Evolutionary conservation across 164 flowering plant species (phyloP).

Genomic region (Stephania cephalantha): DNA sequence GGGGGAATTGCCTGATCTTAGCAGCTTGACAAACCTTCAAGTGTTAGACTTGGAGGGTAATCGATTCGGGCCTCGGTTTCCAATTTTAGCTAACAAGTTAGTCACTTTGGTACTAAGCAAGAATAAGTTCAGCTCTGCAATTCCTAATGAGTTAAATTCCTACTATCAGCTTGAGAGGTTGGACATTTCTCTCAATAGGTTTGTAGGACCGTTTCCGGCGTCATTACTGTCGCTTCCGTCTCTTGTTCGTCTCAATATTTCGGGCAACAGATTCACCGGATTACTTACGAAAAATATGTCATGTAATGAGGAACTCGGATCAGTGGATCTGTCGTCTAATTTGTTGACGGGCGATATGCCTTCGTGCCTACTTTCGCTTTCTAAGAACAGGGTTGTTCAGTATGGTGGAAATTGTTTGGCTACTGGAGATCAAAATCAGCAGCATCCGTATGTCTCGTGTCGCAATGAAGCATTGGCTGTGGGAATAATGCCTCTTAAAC

Average conservation of each 20-base stretch:
- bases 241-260: conserved; percentile 51
- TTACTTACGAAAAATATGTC: conserved; percentile 53
- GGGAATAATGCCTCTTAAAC: conserved; percentile 47
- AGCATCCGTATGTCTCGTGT: conserved; percentile 59
- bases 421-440: conserved; percentile 41
- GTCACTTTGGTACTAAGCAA: conserved; percentile 53
- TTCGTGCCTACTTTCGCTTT: conserved; percentile 39
- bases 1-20: conserved; percentile 80
- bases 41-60: conserved; percentile 76
- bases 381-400: conserved; percentile 31
- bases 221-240: conserved; percentile 68
- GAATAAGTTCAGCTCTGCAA: conserved; percentile 65
- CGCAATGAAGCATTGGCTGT: conserved; percentile 91
- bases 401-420: conserved; percentile 66
- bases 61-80: conserved; percentile 68
- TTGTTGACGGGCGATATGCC: conserved; percentile 79
- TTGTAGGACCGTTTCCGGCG: conserved; percentile 70
- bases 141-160: conserved; percentile 56
- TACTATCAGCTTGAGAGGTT: conserved; percentile 59
- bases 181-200: conserved; percentile 72
- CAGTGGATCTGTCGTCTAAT: conserved; percentile 77
- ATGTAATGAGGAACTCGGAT: conserved; percentile 51
- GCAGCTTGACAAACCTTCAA: conserved; percentile 77
- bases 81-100: conserved; percentile 52
- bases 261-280: conserved; percentile 74